Conservation (phyloP, 1,139 yeast genomes). For the Hanseniaspora uvarum region DNA sequence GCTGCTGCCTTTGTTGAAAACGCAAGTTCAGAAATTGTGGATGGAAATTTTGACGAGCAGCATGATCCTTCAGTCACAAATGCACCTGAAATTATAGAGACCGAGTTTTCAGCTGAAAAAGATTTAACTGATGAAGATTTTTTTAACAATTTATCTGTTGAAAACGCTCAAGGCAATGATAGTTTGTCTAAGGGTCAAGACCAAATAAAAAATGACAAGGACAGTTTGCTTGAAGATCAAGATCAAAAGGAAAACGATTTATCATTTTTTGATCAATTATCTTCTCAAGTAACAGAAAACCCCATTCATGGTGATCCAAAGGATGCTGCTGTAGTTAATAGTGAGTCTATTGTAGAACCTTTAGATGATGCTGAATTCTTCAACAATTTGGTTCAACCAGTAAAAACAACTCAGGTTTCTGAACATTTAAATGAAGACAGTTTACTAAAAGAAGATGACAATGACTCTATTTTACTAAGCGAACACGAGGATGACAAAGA, state of each 20-base stretch:
- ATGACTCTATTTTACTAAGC: slow-evolving; percentile 20
- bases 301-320: background rate
- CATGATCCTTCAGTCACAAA: background rate
- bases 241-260: background rate
- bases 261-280: background rate
- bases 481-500: no score
- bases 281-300: background rate
- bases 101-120: background rate
- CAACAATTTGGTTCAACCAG: background rate
- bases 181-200: background rate
- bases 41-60: background rate
- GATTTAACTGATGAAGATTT: slow-evolving; percentile 1
- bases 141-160: background rate
- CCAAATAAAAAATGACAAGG: background rate
- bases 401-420: background rate
- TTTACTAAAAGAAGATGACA: slow-evolving; percentile 27
- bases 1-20: background rate
- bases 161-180: background rate
- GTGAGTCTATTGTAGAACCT: background rate
- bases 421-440: slow-evolving; percentile 26
- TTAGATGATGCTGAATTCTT: slow-evolving; percentile 2
- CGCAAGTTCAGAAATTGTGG: no score
- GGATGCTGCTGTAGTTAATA: background rate
- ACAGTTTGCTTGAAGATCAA: background rate
- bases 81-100: background rate